Base-by-base conservation (phyloP, 805 yeast species). In the Candida michaelii region DNA sequence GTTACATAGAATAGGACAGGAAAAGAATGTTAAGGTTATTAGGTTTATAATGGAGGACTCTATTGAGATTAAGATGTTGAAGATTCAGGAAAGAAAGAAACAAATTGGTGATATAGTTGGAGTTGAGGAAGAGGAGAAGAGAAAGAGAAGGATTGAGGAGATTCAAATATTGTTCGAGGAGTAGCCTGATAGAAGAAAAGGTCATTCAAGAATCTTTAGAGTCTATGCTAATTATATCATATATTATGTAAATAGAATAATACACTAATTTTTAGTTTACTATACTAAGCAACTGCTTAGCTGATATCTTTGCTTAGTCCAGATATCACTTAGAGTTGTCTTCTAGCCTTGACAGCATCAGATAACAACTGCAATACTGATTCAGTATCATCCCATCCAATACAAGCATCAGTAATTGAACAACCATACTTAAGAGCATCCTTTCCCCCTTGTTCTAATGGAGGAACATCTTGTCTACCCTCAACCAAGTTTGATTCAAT, bases 371-470 rank as follows among this genome's bases (percentile, higher is more conserved):
- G 76, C 61, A 93, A 81, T 79, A 91, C 90, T 3, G 64, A 73
- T 45, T 79, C 93, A 41, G 99, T 93, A 43, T 86, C 76, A 48
- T 88, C 95, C 89, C 95, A 89, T 47, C 84, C 75, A 43, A 93
- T 95, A 75, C 99, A 93, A 21, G 93, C 96, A 66, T 93, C 99
- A 48, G 99, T 93, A 65, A 93, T 89, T 47, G 96, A 85, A 50
- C 90, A 95, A 66, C 99, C 99, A 74, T 90, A 88, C 62, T 85
- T 80, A 62, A 89, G 73, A 43, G 79, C 80, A 8, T 71, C 71
- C 56, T 77, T 77, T 45, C 74, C 76, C 47, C 71, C 73, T 33
- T 48, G 37, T 33, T 65, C 66, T 3, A 47, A 49, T 11, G 79
- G 69, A 39, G 95, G 89, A 54, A 86, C 85, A 53, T 77, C 73